Evolutionary conservation across 768 basidiomycete species (phyloP), one percentile per base, ranked within the genome.

Genomic region (Filobasidium wieringae): DNA sequence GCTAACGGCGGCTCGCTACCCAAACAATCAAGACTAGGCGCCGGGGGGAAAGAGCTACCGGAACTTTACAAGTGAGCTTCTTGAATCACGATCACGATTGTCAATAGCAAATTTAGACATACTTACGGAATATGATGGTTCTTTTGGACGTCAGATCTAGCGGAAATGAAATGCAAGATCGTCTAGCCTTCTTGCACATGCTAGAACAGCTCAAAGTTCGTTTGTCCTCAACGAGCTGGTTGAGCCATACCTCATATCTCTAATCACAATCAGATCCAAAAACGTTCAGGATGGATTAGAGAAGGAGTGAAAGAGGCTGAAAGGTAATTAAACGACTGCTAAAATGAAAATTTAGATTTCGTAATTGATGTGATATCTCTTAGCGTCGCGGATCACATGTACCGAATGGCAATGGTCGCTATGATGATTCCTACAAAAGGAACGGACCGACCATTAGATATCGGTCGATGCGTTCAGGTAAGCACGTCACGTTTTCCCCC

Each of bases 191-290:
- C 69, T 83, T 96, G 54, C 93, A 97, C 66, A 76, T 93, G 15
- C 73, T 97, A 0, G 90, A 93, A 72, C 78, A 82, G 63, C 76
- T 97, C 32, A 96, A 97, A 82, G 91, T 88, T 11, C 5, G n/a
- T 27, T 15, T 49, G 14, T 29, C n/a, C 19, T 56, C 33, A 32
- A 29, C 27, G 9, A 37, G 14, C 32, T 8, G 24, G 33, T 15
- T 30, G 32, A 26, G 3, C 19, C 30, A 29, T 33, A 7, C 33
- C 19, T 29, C 34, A n/a, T n/a, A n/a, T n/a, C n/a, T n/a, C n/a
- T n/a, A n/a, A n/a, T n/a, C n/a, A n/a, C n/a, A n/a, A n/a, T n/a
- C 64, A 95, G 90, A 92, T 87, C 0, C 90, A 96, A 69, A 93
- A 91, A 72, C 81, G 93, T 8, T 95, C 91, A 0, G 93, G 93